phyloP scores from a whole-genome alignment of 768 basidiomycete species.

The Rickenella mellea region DNA sequence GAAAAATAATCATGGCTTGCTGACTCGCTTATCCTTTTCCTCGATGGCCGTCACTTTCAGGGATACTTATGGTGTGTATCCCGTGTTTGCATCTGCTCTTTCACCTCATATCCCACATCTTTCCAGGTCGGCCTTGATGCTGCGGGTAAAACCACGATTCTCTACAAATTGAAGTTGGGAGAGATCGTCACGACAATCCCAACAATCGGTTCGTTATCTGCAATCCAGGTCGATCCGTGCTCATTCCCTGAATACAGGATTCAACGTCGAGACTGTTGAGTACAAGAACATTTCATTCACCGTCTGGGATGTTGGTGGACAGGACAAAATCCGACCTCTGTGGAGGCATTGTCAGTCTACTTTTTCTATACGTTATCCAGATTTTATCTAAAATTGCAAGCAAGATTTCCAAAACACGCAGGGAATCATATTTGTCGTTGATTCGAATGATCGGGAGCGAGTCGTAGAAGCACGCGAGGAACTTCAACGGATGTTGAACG shows the following conservation, averaged over 20 bases:
- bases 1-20: slow-evolving; percentile 18
- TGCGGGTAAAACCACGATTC: slow-evolving; percentile 68
- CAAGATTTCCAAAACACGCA: slow-evolving; percentile 99
- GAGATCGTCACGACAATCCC: slow-evolving; percentile 99
- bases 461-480: slow-evolving; percentile 98
- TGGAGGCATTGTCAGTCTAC: slow-evolving; percentile 97
- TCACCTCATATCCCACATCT: slow-evolving; percentile 8
- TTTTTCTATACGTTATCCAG: slow-evolving; percentile 1
- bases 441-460: slow-evolving; percentile 99
- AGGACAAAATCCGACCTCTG: slow-evolving; percentile 99
- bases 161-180: slow-evolving; percentile 99
- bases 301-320: slow-evolving; percentile 99
- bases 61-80: slow-evolving; percentile 84
- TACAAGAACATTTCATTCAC: slow-evolving; percentile 99
- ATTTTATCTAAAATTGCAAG: slow-evolving; percentile 9
- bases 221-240: slow-evolving; percentile 9
- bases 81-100: slow-evolving; percentile 13
- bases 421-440: slow-evolving; percentile 99
- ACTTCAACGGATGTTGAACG: slow-evolving; percentile 98
- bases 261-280: slow-evolving; percentile 99
- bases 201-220: slow-evolving; percentile 76
- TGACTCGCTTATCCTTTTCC: slow-evolving; percentile 14
- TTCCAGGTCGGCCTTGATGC: slow-evolving; percentile 94
- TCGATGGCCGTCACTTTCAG: slow-evolving; percentile 34
- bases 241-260: slow-evolving; percentile 48